Evolutionary conservation across 139 green algal species (phyloP), one percentile per base, ranked within the genome.

Genomic region (Spirogloea muscicola): DNA sequence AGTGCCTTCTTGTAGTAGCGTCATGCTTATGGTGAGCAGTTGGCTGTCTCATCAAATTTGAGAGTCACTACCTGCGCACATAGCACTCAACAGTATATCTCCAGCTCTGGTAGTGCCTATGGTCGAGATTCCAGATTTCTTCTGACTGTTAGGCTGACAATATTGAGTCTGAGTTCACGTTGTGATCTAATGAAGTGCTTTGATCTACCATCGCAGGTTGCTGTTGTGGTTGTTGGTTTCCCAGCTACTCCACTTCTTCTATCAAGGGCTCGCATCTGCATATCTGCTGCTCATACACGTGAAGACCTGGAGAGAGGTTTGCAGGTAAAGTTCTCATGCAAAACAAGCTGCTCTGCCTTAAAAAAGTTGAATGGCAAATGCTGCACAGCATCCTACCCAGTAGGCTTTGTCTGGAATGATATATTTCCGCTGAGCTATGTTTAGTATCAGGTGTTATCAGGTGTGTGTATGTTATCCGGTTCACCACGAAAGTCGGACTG

Each of bases 171-270:
- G 46, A 55, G n/a, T n/a, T 55, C 21, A 21, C n/a, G 46, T 55
- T 21, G 21, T n/a, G n/a, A 55, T 21, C n/a, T 55, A 31, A 21
- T 55, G 21, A 55, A 55, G 21, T 55, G 46, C 46, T 21, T 21
- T 21, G 21, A 55, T 0, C 49, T 61, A 1, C 33, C 21, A 61
- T 1, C 2, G 31, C 67, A 82, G 66, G 51, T 99, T 3, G 95
- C 94, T 7, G 78, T 95, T 9, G 94, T 98, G 27, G 92, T 98
- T 3, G 95, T 99, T 2, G 95, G 94, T 48, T 97, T 97, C 70
- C 95, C 95, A 0, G 95, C 95, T 41, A 97, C 91, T 3, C 86
- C 93, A 6, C 83, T 98, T 69, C 84, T 96, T 36, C 87, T 89
- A 18, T 81, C 84, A 1, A 87, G 95, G 44, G 86, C 87, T 16